Conservation (phyloP, 108 stramenopile genomes). For the Epipyxis sp. region DNA sequence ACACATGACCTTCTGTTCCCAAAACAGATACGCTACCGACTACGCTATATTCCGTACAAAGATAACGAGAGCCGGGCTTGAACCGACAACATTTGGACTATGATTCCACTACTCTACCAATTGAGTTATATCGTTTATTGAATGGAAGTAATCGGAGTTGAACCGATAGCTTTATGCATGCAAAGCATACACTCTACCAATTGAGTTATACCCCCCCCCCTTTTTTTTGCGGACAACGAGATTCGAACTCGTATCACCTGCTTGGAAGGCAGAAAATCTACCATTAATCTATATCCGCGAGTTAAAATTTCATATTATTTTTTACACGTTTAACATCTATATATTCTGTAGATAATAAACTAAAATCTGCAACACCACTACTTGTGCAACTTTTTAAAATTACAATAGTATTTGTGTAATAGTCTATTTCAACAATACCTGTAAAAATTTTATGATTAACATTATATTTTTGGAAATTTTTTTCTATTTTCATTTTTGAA, state of each 20-base stretch:
- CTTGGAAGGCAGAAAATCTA: slow-evolving; percentile 33
- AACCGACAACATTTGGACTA: slow-evolving; percentile 20
- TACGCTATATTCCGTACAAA: slow-evolving; percentile 28
- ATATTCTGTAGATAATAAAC: slow-evolving; percentile 20
- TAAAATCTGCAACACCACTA: slow-evolving; percentile 3
- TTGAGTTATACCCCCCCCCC: slow-evolving; percentile 31
- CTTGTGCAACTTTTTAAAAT: background rate
- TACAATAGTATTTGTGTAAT: slow-evolving; percentile 18
- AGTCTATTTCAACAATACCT: background rate
- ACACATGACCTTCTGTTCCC: slow-evolving; percentile 28
- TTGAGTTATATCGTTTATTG: slow-evolving; percentile 13
- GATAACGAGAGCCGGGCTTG: slow-evolving; percentile 8
- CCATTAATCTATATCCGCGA: slow-evolving; percentile 29
- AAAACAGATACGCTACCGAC: slow-evolving; percentile 26
- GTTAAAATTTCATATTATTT: no score
- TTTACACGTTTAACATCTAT: slow-evolving; percentile 25
- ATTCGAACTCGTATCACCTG: slow-evolving; percentile 22
- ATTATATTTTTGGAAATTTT: slow-evolving; percentile 3
- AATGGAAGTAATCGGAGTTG: slow-evolving; percentile 18
- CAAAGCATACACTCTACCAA: slow-evolving; percentile 33
- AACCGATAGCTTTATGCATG: slow-evolving; percentile 25
- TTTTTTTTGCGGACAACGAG: slow-evolving; percentile 25
- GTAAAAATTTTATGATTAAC: slow-evolving; percentile 13
- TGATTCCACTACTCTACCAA: slow-evolving; percentile 26
- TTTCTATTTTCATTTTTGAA: background rate